These are phyloP conservation scores for Suillus occidentalis DNA, from an alignment of 768 basidiomycete species.

Conservation along the genomic window DNA sequence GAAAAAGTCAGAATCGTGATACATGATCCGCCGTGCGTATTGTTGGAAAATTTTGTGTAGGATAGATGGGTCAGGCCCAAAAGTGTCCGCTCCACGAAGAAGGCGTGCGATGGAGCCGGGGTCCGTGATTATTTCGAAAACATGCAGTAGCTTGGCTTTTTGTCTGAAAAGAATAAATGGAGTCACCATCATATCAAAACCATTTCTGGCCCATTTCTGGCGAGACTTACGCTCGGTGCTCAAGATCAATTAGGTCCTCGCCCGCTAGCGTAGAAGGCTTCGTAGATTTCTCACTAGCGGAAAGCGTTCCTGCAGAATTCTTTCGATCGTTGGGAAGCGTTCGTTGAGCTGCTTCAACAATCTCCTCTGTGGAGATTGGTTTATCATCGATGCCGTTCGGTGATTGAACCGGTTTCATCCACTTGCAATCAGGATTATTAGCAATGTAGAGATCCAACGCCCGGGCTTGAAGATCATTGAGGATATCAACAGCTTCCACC, in stretches of 20 bases:
- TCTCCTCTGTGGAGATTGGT: too few relatives aligned
- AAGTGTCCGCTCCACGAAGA: not conserved
- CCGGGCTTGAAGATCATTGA: too few relatives aligned
- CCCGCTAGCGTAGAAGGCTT: not conserved
- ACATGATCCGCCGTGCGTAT: conserved; percentile 30
- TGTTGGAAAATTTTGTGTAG: conserved; percentile 17
- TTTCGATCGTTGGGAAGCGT: too few relatives aligned
- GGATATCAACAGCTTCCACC: too few relatives aligned
- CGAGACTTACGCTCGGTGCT: conserved; percentile 12
- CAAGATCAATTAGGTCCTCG: conserved; percentile 20
- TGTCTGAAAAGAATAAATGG: conserved; percentile 2
- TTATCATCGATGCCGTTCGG: too few relatives aligned
- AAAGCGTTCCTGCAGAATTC: too few relatives aligned
- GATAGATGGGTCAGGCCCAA: not conserved
- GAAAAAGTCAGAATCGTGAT: conserved; percentile 29
- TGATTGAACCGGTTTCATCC: too few relatives aligned
- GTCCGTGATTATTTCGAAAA: conserved; percentile 5
- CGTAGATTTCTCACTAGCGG: too few relatives aligned
- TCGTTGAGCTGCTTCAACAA: too few relatives aligned
- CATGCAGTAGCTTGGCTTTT: not conserved
- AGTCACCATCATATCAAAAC: not conserved
- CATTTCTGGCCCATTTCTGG: not conserved
- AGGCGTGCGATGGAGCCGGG: not conserved
- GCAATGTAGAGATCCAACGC: too few relatives aligned
- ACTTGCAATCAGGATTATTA: too few relatives aligned